Conservation (phyloP, 495 filamentous ascomycete species). For the Tuber microsphaerosporum region DNA sequence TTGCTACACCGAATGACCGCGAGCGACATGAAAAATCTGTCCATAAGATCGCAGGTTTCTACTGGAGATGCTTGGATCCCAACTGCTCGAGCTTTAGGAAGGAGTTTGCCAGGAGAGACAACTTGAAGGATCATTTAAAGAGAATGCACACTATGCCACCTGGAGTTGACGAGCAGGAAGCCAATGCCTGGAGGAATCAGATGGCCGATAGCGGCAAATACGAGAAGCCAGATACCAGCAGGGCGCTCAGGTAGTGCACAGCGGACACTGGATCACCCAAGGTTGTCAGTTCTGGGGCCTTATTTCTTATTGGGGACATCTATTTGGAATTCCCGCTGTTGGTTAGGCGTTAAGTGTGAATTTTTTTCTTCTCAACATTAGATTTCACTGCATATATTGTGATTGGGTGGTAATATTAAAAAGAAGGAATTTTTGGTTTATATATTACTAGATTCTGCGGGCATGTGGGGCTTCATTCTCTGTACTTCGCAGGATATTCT, state of each 20-base stretch:
- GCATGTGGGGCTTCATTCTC: background rate
- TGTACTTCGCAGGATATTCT: background rate
- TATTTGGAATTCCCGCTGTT: background rate
- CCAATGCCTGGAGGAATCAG: constrained; percentile 37
- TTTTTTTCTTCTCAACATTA: background rate
- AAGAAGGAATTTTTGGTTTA: background rate
- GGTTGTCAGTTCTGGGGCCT: background rate
- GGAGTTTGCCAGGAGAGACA: constrained; percentile 41
- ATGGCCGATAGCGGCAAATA: constrained; percentile 39
- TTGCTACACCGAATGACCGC: constrained; percentile 41
- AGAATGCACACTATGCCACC: constrained; percentile 41
- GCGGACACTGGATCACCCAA: background rate
- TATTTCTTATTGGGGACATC: background rate
- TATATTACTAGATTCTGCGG: background rate
- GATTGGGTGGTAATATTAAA: background rate
- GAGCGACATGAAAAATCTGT: constrained; percentile 41
- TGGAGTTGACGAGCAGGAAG: constrained; percentile 37
- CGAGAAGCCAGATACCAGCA: constrained; percentile 22
- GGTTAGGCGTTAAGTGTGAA: constrained; percentile 2
- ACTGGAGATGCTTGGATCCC: constrained; percentile 41
- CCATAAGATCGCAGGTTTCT: constrained; percentile 41
- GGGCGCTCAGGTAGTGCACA: background rate
- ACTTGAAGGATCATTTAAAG: constrained; percentile 40
- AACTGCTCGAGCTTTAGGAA: constrained; percentile 39
- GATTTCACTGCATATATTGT: constrained; percentile 3